Evolutionary conservation across 176 grass and related monocot genomes (phyloP).

Genomic region (Hordeum marinum): DNA sequence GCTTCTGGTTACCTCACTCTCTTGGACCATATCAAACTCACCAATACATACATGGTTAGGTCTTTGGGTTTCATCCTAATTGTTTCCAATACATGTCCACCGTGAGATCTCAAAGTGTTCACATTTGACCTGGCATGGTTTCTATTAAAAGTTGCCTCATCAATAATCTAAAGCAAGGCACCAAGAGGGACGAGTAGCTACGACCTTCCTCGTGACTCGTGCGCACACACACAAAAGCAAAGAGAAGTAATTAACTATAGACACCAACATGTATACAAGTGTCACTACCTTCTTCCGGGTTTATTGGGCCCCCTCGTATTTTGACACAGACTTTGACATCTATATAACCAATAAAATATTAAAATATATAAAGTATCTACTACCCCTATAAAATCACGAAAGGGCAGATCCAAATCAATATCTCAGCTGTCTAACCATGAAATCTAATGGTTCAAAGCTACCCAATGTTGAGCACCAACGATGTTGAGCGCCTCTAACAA

Average conservation of each 20-base stretch:
- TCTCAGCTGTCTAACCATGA: too few species aligned
- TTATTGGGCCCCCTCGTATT: too few species aligned
- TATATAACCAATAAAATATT: too few species aligned
- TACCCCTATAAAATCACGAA: too few species aligned
- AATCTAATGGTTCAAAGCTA: too few species aligned
- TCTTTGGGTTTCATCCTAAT: not conserved
- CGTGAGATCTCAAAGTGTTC: not conserved
- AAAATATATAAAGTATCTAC: too few species aligned
- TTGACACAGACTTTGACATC: too few species aligned
- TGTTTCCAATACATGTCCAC: not conserved
- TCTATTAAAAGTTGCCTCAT: not conserved
- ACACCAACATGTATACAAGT: not conserved
- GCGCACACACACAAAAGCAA: not conserved
- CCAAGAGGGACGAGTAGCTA: not conserved
- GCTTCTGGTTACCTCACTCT: not conserved
- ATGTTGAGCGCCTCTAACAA: too few species aligned
- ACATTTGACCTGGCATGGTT: not conserved
- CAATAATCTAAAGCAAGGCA: not conserved
- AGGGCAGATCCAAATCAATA: too few species aligned
- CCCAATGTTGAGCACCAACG: too few species aligned
- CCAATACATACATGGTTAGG: not conserved
- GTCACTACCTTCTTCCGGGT: too few species aligned
- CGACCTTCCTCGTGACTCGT: not conserved
- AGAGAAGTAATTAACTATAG: not conserved
- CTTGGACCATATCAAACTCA: not conserved